phyloP scores from a whole-genome alignment of 1,139 yeast genomes.

The Arxiozyma bovina region DNA sequence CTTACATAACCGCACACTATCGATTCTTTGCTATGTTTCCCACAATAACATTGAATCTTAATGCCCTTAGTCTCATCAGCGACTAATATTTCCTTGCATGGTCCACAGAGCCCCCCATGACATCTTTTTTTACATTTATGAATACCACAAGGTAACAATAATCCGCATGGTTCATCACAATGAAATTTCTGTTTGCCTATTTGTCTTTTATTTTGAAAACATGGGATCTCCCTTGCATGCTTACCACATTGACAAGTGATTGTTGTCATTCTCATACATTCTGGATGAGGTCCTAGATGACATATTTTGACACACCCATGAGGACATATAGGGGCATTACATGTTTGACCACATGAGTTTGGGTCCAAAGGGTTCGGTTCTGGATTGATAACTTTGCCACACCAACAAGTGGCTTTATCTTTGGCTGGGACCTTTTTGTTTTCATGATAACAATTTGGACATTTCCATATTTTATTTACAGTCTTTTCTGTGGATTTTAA shows the following conservation, averaged over 20 bases:
- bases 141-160: conserved; percentile 57
- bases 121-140: conserved; percentile 55
- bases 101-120: conserved; percentile 76
- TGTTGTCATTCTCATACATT: conserved; percentile 70
- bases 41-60: conserved; percentile 62
- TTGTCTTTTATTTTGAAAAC: conserved; percentile 55
- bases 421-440: conserved; percentile 46
- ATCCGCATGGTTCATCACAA: conserved; percentile 56
- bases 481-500: conserved; percentile 60
- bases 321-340: conserved; percentile 48
- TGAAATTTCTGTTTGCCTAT: conserved; percentile 45
- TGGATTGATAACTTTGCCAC: conserved; percentile 71
- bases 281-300: conserved; percentile 86
- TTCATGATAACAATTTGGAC: conserved; percentile 73
- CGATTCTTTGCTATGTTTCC: conserved; percentile 37
- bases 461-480: conserved; percentile 57
- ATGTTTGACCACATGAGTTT: conserved; percentile 84
- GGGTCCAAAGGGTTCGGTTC: conserved; percentile 53
- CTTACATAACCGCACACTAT: conserved; percentile 44
- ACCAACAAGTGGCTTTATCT: conserved; percentile 70
- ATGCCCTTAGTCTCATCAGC: conserved; percentile 9
- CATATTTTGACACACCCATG: conserved; percentile 72
- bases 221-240: conserved; percentile 58
- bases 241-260: conserved; percentile 72
- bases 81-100: conserved; percentile 41